Conservation (phyloP, 2,329 filamentous ascomycete species). For the Exophiala sideris region DNA sequence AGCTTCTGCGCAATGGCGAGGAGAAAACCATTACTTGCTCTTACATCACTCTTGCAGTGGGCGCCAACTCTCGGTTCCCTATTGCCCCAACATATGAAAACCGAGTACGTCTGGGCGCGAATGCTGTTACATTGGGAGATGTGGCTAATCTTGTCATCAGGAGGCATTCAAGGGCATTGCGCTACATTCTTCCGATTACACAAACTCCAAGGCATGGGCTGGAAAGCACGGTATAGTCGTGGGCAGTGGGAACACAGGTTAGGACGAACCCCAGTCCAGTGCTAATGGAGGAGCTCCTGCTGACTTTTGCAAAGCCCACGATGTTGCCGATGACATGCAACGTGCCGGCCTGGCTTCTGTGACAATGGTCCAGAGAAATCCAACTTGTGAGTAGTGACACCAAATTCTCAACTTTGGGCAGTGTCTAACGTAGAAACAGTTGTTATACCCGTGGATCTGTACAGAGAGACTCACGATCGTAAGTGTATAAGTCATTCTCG, state of each 20-base stretch:
- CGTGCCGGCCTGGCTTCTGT: conserved; percentile 40
- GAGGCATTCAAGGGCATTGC: conserved; percentile 37
- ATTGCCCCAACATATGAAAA: not conserved
- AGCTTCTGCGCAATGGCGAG: too few species aligned
- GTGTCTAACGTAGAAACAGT: conserved; percentile 15
- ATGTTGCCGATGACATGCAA: conserved; percentile 48
- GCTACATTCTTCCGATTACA: conserved; percentile 36
- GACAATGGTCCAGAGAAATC: conserved; percentile 47
- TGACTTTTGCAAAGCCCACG: conserved; percentile 33
- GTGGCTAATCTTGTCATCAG: conserved; percentile 26
- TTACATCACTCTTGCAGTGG: conserved; percentile 2
- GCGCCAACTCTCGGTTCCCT: conserved; percentile 30
- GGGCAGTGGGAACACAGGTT: conserved; percentile 45
- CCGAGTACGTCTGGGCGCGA: not conserved
- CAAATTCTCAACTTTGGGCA: conserved; percentile 3
- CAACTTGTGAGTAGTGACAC: conserved; percentile 34
- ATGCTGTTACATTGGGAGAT: conserved; percentile 1
- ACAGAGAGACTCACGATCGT: conserved; percentile 28
- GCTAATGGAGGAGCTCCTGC: not conserved
- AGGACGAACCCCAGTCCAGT: not conserved
- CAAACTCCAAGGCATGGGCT: conserved; percentile 31
- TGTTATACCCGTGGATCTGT: conserved; percentile 25
- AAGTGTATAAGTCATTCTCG: conserved; percentile 32
- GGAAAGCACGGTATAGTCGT: conserved; percentile 46
- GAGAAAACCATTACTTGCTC: conserved; percentile 21